phyloP scores from a whole-genome alignment of 2,329 filamentous ascomycete genomes.

The Fonsecaea erecta region DNA sequence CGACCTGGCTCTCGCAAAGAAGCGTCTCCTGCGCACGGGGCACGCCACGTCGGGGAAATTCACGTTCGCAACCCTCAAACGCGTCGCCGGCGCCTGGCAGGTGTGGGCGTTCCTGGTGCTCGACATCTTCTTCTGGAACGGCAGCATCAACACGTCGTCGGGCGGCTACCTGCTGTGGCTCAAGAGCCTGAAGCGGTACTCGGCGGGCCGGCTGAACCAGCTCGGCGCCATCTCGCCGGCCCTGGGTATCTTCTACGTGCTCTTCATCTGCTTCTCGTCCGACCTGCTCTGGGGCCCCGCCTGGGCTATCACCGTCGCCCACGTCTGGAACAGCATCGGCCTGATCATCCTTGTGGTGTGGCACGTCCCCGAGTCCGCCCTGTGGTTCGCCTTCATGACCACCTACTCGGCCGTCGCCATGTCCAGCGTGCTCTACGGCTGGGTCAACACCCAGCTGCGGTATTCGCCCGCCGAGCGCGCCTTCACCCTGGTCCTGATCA shows the following conservation, averaged over 20 bases:
- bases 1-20: conserved; percentile 34
- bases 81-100: conserved; percentile 50
- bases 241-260: conserved; percentile 46
- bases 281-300: conserved; percentile 21
- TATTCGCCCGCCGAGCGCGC: conserved; percentile 55
- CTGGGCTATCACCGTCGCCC: conserved; percentile 53
- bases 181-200: conserved; percentile 48
- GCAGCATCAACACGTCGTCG: conserved; percentile 45
- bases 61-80: conserved; percentile 44
- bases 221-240: conserved; percentile 53
- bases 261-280: conserved; percentile 27
- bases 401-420: conserved; percentile 24
- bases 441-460: conserved; percentile 57
- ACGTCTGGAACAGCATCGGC: conserved; percentile 42
- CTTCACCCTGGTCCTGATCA: conserved; percentile 58
- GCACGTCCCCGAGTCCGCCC: conserved; percentile 39
- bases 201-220: conserved; percentile 51
- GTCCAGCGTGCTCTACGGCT: conserved; percentile 26
- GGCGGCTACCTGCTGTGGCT: conserved; percentile 52
- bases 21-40: conserved; percentile 44
- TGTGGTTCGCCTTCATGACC: conserved; percentile 26
- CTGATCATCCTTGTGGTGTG: conserved; percentile 39
- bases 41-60: conserved; percentile 46
- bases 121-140: conserved; percentile 48
- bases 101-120: conserved; percentile 53